Conservation (phyloP, 2,329 filamentous ascomycete genomes). For the Byssoonygena ceratinophila region DNA sequence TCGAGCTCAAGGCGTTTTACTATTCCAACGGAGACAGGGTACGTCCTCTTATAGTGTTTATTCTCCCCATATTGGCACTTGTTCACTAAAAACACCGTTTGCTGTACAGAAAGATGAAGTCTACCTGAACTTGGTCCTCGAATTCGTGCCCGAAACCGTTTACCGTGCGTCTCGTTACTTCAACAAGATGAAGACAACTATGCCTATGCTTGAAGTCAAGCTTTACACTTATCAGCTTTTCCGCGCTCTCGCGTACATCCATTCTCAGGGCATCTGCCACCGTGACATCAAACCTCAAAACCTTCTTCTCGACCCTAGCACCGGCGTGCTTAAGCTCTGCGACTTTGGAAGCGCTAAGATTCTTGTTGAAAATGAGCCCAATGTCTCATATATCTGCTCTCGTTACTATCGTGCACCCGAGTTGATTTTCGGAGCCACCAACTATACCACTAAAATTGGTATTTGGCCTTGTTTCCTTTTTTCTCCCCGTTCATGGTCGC, state of each 20-base stretch:
- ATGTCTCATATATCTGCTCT: slow-evolving; percentile 99
- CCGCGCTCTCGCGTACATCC: slow-evolving; percentile 94
- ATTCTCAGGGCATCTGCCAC: slow-evolving; percentile 98
- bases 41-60: slow-evolving; percentile 30
- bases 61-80: background rate
- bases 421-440: slow-evolving; percentile 95
- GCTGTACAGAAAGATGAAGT: slow-evolving; percentile 81
- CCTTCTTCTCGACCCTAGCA: slow-evolving; percentile 79
- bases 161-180: slow-evolving; percentile 97
- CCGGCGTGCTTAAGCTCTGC: slow-evolving; percentile 89
- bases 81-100: background rate
- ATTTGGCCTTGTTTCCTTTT: slow-evolving; percentile 31
- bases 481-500: slow-evolving; percentile 2
- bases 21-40: slow-evolving; percentile 98
- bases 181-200: slow-evolving; percentile 99
- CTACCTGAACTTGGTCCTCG: slow-evolving; percentile 94
- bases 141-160: slow-evolving; percentile 96
- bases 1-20: slow-evolving; percentile 98
- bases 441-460: slow-evolving; percentile 99
- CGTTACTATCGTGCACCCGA: slow-evolving; percentile 97
- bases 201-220: slow-evolving; percentile 98
- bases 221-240: slow-evolving; percentile 99
- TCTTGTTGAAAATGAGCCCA: slow-evolving; percentile 94
- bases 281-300: slow-evolving; percentile 99
- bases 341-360: slow-evolving; percentile 99